Percentiles rank a stretch among this genome's conserved stretches.
phyloP scores from a whole-genome alignment of 257 asterid species.

The Solanum dulcamara region DNA sequence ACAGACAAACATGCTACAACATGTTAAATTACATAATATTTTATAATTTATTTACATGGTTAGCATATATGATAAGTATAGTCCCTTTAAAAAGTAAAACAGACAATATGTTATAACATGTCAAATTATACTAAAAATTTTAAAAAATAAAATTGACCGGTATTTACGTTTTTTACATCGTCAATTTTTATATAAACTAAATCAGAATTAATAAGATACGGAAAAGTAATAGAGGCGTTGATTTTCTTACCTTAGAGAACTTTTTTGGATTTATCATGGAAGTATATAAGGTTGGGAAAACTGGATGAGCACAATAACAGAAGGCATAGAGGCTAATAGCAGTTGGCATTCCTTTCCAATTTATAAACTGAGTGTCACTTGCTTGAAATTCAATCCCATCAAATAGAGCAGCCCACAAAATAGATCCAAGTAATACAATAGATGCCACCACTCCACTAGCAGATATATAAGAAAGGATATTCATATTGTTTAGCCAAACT shows the following conservation, averaged over 20 bases:
- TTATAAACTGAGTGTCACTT: constrained; percentile 20
- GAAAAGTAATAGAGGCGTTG: too few species aligned
- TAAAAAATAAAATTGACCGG: not conserved
- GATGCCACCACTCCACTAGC: constrained; percentile 80
- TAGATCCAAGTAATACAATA: constrained; percentile 37
- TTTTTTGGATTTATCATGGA: constrained; percentile 64
- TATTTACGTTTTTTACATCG: too few species aligned
- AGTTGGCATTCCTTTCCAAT: constrained; percentile 53
- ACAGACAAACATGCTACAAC: not conserved
- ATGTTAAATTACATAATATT: too few species aligned
- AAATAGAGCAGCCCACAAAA: constrained; percentile 53
- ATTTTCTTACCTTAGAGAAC: constrained; percentile 73
- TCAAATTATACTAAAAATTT: not conserved
- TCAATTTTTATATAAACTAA: too few species aligned
- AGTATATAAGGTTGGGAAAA: constrained; percentile 72
- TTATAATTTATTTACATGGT: too few species aligned
- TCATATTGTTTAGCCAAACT: constrained; percentile 66
- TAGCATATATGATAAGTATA: too few species aligned
- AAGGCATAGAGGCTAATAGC: constrained; percentile 75
- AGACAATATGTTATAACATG: not conserved
- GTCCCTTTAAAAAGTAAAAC: not conserved
- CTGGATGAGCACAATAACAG: constrained; percentile 94
- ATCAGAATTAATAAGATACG: too few species aligned
- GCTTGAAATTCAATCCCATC: constrained; percentile 54
- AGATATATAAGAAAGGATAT: constrained; percentile 65